A percentile compares a stretch with the other conserved stretches of the same genome.
phyloP scores from a whole-genome alignment of 331 rosid species.

The Erythrophleum ivorense region DNA sequence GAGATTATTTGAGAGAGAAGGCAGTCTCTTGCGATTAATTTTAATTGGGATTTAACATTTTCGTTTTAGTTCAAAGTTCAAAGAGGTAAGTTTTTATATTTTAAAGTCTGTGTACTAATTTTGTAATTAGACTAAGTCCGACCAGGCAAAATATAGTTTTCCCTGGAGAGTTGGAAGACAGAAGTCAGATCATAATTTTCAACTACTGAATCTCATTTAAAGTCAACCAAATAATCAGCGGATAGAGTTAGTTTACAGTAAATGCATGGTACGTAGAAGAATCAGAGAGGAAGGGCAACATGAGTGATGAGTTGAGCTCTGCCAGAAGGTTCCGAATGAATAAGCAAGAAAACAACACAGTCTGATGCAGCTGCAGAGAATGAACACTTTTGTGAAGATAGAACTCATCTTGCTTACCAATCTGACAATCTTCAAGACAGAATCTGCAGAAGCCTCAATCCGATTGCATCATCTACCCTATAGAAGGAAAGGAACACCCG shows the following conservation, averaged over 20 bases:
- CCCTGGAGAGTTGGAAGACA: neutral
- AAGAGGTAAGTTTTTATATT: neutral
- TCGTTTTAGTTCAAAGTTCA: too few species aligned
- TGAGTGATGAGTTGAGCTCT: slow-evolving; percentile 12
- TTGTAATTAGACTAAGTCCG: neutral
- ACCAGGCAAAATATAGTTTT: neutral
- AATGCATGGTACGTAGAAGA: slow-evolving; percentile 14
- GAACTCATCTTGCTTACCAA: slow-evolving; percentile 28
- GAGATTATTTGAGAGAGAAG: neutral
- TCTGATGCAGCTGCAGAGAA: slow-evolving; percentile 29
- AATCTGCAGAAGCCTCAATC: slow-evolving; percentile 45
- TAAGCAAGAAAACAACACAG: slow-evolving; percentile 3
- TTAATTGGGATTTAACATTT: neutral
- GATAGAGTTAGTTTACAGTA: slow-evolving; percentile 26
- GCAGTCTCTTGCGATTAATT: neutral
- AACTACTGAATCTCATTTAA: slow-evolving; percentile 39
- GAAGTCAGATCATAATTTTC: slow-evolving; percentile 34
- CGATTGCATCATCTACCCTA: slow-evolving; percentile 14
- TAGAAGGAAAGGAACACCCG: slow-evolving; percentile 20
- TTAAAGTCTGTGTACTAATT: too few species aligned
- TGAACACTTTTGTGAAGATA: slow-evolving; percentile 38
- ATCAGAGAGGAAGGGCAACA: slow-evolving; percentile 13
- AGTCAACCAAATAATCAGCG: slow-evolving; percentile 1
- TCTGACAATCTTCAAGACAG: slow-evolving; percentile 33
- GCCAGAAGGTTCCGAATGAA: slow-evolving; percentile 27